These are phyloP conservation scores for Odontarrhena argentea DNA, from an alignment of 345 rosid genomes.

Conservation along the genomic window DNA sequence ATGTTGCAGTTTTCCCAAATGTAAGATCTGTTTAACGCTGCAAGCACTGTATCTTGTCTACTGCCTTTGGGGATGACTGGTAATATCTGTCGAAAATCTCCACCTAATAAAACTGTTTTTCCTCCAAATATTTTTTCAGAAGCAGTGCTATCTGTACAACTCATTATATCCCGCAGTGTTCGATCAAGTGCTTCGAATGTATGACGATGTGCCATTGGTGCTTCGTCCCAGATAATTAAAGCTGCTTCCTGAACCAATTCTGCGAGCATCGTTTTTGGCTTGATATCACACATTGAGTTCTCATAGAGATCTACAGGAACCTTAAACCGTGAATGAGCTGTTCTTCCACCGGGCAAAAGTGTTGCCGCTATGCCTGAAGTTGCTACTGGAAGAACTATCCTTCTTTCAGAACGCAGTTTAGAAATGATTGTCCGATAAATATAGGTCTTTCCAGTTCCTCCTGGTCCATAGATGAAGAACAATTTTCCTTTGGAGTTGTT, in stretches of 20 bases:
- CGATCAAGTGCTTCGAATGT: not conserved
- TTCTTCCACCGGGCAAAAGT: not conserved
- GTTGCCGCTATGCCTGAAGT: not conserved
- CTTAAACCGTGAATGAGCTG: not conserved
- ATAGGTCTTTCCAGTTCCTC: not conserved
- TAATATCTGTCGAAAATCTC: not conserved
- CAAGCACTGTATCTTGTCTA: not conserved
- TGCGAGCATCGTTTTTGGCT: not conserved
- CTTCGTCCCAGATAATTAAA: not conserved
- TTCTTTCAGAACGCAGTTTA: not conserved
- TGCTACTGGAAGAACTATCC: not conserved
- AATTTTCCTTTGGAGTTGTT: not conserved
- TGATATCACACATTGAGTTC: not conserved
- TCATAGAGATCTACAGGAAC: not conserved
- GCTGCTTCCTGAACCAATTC: not conserved
- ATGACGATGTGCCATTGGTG: not conserved
- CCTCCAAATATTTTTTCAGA: not conserved
- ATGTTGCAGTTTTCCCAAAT: not conserved
- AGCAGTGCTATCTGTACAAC: accelerated
- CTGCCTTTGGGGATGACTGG: not conserved
- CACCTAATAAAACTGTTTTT: not conserved
- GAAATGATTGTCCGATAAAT: not conserved
- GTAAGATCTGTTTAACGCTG: not conserved
- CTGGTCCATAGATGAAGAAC: not conserved
- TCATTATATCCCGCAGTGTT: not conserved